Base-by-base conservation (phyloP, 305 asterid species). In the Ruellia speciosa region DNA sequence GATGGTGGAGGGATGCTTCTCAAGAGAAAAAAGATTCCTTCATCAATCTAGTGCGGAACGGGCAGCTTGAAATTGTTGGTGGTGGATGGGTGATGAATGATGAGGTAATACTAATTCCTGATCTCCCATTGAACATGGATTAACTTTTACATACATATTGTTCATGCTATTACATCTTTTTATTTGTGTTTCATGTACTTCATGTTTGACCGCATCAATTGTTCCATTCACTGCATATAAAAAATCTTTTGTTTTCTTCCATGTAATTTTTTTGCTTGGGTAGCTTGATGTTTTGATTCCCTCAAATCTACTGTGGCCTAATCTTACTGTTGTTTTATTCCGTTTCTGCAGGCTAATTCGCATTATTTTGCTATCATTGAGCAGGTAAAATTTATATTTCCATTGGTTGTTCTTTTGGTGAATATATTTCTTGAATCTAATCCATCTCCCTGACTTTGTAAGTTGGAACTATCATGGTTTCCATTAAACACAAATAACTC, bases 51-150 rank as follows among this genome's bases (percentile, higher is more conserved):
- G 94, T 84, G 74, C 82, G 63, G 78, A 88, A 64, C 68, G 96
- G 96, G 24, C 98, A 88, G 79, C 76, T 92, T 63, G 96, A 92
- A 79, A 88, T 92, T 68, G 98, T 92, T 49, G 94, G 96, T 65
- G 98, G 98, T 67, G 98, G 98, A 65, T 92, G 98, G 96, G 98
- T 92, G 84, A 92, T 92, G 98, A 92, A 92, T 71, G 98, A 92
- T 58, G 96, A 92, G 98, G 98, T 92, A 73, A 72, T 52, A 45
- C 63, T 49, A 50, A 9, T 58, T 57, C 63, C 18, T 57, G 4
- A 3, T 64, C n/a, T n/a, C n/a, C n/a, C n/a, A n/a, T n/a, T n/a
- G n/a, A n/a, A n/a, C n/a, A n/a, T n/a, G n/a, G n/a, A 43, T 20
- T 31, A 46, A 39, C 45, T 12, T 2, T 24, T 24, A 24, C 4